These are phyloP conservation scores for Geranomyces michiganensis DNA, from an alignment of 192 early-diverging fungal genomes.

Conservation along the genomic window DNA sequence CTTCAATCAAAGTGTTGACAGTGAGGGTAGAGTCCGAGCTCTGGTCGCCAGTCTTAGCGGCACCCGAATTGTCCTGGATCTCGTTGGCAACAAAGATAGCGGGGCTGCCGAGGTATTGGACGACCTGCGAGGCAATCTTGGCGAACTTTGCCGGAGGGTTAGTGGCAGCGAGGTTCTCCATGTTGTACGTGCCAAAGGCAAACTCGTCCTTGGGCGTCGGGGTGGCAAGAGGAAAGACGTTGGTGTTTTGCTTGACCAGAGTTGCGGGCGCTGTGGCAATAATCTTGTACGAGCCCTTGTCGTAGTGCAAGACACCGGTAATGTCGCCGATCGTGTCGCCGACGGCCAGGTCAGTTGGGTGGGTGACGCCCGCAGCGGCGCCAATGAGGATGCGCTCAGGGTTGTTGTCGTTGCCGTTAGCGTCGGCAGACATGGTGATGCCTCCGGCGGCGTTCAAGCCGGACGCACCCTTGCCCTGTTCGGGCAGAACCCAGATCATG, in stretches of 20 bases:
- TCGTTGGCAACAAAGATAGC: conserved; percentile 26
- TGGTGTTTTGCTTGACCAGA: conserved; percentile 21
- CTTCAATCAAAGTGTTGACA: conserved; percentile 8
- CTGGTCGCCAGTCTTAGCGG: background rate
- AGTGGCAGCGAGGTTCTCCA: conserved; percentile 21
- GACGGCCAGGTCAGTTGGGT: conserved; percentile 14
- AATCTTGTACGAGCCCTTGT: conserved; percentile 18
- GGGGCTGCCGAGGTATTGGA: conserved; percentile 23
- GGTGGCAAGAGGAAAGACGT: conserved; percentile 9
- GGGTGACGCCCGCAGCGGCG: background rate
- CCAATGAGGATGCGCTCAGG: conserved; percentile 23
- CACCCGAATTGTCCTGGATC: conserved; percentile 24
- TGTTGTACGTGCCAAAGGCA: conserved; percentile 22
- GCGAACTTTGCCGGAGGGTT: conserved; percentile 2
- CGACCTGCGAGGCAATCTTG: conserved; percentile 18
- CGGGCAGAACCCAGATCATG: conserved; percentile 20
- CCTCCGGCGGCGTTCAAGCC: conserved; percentile 25
- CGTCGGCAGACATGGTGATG: conserved; percentile 15
- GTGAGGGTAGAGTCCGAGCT: conserved; percentile 7
- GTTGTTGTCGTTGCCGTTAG: conserved; percentile 32
- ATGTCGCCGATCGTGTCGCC: conserved; percentile 25
- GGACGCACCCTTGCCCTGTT: conserved; percentile 13
- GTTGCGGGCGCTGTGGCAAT: conserved; percentile 2
- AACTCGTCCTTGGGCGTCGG: conserved; percentile 14
- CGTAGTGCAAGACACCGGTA: conserved; percentile 28